phyloP scores from a whole-genome alignment of 768 basidiomycete species.

The Chalciporus pseudorubinellus region DNA sequence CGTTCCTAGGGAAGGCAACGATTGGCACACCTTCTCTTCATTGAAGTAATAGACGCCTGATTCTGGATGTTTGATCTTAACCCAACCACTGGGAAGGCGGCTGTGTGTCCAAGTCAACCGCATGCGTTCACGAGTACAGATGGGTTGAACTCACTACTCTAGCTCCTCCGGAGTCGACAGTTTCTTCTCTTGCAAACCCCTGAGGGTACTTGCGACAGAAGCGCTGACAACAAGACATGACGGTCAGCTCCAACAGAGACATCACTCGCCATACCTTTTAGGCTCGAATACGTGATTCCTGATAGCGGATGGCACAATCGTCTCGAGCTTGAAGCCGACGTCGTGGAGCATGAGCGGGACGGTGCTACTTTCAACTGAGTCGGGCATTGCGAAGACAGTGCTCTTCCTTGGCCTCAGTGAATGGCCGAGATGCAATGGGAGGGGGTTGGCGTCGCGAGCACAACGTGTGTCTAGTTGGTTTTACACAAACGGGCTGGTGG shows the following conservation, averaged over 20 bases:
- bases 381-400: constrained; percentile 4
- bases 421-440: no score
- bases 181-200: constrained; percentile 7
- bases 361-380: neutral
- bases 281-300: neutral
- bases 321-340: constrained; percentile 3
- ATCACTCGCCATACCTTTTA: constrained; percentile 7
- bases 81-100: constrained; percentile 27
- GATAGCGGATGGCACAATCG: constrained; percentile 18
- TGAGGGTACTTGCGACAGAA: constrained; percentile 18
- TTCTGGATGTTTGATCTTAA: constrained; percentile 30
- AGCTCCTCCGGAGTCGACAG: neutral
- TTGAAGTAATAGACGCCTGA: constrained; percentile 33
- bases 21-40: constrained; percentile 26
- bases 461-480: neutral
- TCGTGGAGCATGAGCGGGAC: neutral
- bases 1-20: neutral
- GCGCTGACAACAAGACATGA: neutral
- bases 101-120: constrained; percentile 1
- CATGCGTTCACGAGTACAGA: neutral
- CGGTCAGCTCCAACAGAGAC: neutral
- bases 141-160: constrained; percentile 8
- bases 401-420: neutral
- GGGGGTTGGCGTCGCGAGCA: neutral
- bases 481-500: neutral